phyloP scores from a whole-genome alignment of 129 eudicot genomes.

The Flaveria brownii region DNA sequence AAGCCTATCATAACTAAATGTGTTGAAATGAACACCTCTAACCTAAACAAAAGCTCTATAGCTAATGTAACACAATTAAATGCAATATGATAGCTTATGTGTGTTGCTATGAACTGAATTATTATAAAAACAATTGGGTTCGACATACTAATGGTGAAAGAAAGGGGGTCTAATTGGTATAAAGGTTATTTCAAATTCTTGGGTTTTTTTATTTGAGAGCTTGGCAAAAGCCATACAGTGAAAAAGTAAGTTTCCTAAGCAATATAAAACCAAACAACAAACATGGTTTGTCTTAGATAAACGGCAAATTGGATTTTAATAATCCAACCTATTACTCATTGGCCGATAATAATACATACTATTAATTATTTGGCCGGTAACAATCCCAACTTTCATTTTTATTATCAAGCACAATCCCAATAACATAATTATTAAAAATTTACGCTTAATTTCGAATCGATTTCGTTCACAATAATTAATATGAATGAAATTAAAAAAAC shows the following conservation, averaged over 20 bases:
- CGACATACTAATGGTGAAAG: not conserved
- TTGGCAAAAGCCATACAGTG: not conserved
- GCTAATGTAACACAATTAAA: conserved; percentile 3
- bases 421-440: too few species aligned
- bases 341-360: too few species aligned
- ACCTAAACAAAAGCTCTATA: not conserved
- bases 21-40: not conserved
- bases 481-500: too few species aligned
- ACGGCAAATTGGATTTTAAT: not conserved
- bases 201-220: conserved; percentile 11
- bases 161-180: not conserved
- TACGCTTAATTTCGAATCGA: too few species aligned
- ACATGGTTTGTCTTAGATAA: not conserved
- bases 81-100: not conserved
- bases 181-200: not conserved
- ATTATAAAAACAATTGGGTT: not conserved
- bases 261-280: not conserved
- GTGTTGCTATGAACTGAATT: not conserved
- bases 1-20: not conserved
- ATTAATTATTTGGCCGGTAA: too few species aligned
- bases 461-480: too few species aligned
- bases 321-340: too few species aligned
- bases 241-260: not conserved
- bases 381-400: too few species aligned
- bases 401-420: too few species aligned